phyloP scores from a whole-genome alignment of 2,329 filamentous ascomycete genomes.

The Aspergillus vadensis region DNA sequence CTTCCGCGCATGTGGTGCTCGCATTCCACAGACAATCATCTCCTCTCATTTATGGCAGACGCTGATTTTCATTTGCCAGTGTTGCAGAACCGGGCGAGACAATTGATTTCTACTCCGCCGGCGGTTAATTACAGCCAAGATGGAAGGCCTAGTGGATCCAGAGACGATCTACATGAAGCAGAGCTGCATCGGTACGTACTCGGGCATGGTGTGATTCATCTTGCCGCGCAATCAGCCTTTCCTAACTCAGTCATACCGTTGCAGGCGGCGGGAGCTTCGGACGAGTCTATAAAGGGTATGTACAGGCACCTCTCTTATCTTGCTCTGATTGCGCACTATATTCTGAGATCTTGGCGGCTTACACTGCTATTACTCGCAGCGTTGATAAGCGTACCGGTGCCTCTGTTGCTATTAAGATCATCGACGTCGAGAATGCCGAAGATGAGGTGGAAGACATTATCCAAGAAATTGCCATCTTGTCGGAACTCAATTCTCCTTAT shows the following conservation, averaged over 20 bases:
- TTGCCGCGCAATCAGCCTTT: conserved; percentile 2
- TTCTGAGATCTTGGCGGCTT: background rate
- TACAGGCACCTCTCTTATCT: background rate
- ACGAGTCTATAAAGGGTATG: conserved; percentile 95
- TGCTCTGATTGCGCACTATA: background rate
- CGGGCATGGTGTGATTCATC: background rate
- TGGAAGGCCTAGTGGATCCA: conserved; percentile 69
- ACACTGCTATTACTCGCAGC: conserved; percentile 46
- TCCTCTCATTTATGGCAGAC: background rate
- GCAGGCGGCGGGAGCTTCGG: conserved; percentile 94
- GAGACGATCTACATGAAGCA: conserved; percentile 92
- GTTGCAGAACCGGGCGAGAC: conserved; percentile 3
- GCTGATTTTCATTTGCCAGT: conserved; percentile 1
- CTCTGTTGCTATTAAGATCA: conserved; percentile 96
- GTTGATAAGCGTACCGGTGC: conserved; percentile 92
- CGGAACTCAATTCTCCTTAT: conserved; percentile 91
- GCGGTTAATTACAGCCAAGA: conserved; percentile 25
- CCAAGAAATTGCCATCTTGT: conserved; percentile 96
- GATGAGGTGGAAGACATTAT: conserved; percentile 99
- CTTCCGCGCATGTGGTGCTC: background rate
- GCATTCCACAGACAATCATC: background rate
- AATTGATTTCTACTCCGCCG: background rate
- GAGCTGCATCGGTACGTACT: conserved; percentile 74
- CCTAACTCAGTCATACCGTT: conserved; percentile 15
- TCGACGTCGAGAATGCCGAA: conserved; percentile 98